Base-by-base conservation (phyloP, 768 basidiomycete genomes). In the Podaxis mareebaensis region DNA sequence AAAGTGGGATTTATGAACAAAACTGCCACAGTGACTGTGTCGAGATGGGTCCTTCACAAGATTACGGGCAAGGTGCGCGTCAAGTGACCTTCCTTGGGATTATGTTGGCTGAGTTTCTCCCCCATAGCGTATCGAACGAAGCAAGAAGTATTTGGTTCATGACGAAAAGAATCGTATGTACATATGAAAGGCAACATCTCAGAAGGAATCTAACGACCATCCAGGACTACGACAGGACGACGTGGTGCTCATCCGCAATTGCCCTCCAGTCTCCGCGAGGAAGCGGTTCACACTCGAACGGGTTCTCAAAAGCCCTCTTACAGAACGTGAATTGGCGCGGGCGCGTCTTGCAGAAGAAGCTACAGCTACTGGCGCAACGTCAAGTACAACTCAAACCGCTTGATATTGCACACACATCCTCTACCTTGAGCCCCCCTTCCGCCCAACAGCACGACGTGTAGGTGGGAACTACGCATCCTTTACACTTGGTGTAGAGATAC, bases 1-100 rank as follows among this genome's bases (percentile, higher is more conserved):
- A 93, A 91, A 74, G 89, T 84, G 22, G 92, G 93, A 8, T 85
- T 81, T 67, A 94, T 94, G 92, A 80, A 87, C 60, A 93, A 93
- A 72, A 94, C 92, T 0, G 92, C 83, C 13, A 94, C 93, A 0
- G 92, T 94, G 53, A 88, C 90, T 0, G 91, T 94, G 7, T 86
- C 89, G 24, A 84, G 92, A 61, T 85, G 81, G 79, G 80, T 90
- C 42, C 75, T 85, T n/a, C 91, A 94, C 70, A 83, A 84, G 64
- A 70, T 84, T 53, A 93, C 92, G 4, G 87, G 89, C 67, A 94
- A 94, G 82, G 92, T 92, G 66, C 67, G 80, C 72, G 56, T 52
- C 10, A 33, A 42, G 46, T 38, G 36, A 30, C 53, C 15, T 46
- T 36, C 7, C 22, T n/a, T 4, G 42, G 13, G 46, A 28, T 46